A percentile compares a stretch with the other conserved stretches of the same genome.
Conservation (phyloP, 2,329 filamentous ascomycete species). For the Exserohilum rostratum region DNA sequence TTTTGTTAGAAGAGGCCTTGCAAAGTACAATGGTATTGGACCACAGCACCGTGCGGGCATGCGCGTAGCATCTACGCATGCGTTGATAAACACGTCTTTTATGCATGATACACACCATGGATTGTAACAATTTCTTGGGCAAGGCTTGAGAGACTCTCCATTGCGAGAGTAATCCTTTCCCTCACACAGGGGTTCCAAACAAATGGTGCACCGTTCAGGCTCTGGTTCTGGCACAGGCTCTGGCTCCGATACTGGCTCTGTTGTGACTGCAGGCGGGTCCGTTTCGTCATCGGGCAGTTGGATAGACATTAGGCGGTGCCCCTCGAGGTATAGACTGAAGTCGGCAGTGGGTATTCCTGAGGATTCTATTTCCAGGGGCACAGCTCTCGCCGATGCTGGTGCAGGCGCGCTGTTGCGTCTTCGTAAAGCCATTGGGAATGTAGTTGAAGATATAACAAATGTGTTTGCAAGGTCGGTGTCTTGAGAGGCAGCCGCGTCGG, state of each 20-base stretch:
- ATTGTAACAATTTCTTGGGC: conserved; percentile 36
- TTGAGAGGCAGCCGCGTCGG: conserved; percentile 17
- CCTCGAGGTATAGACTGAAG: conserved; percentile 12
- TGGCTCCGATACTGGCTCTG: neutral
- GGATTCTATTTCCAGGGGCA: neutral
- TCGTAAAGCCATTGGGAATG: neutral
- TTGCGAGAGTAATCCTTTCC: conserved; percentile 9
- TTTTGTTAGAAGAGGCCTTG: conserved; percentile 42
- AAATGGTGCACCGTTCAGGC: conserved; percentile 29
- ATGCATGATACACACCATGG: conserved; percentile 49
- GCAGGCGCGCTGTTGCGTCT: conserved; percentile 25
- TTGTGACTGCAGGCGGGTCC: neutral
- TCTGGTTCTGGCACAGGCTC: neutral
- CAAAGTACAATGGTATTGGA: conserved; percentile 52
- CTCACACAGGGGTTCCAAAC: conserved; percentile 19
- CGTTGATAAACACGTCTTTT: conserved; percentile 50
- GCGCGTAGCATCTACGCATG: conserved; percentile 46
- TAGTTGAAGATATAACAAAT: conserved; percentile 6
- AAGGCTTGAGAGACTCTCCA: conserved; percentile 34
- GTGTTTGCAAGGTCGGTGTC: conserved; percentile 19
- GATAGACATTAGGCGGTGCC: conserved; percentile 17
- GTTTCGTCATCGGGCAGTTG: conserved; percentile 3
- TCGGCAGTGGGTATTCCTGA: neutral
- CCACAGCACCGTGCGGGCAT: conserved; percentile 58
- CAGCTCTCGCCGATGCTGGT: neutral